A percentile compares a stretch with the other conserved stretches of the same genome.
Evolutionary conservation across 2,329 filamentous ascomycete species (phyloP).

Genomic region (Paecilomyces sp.): DNA sequence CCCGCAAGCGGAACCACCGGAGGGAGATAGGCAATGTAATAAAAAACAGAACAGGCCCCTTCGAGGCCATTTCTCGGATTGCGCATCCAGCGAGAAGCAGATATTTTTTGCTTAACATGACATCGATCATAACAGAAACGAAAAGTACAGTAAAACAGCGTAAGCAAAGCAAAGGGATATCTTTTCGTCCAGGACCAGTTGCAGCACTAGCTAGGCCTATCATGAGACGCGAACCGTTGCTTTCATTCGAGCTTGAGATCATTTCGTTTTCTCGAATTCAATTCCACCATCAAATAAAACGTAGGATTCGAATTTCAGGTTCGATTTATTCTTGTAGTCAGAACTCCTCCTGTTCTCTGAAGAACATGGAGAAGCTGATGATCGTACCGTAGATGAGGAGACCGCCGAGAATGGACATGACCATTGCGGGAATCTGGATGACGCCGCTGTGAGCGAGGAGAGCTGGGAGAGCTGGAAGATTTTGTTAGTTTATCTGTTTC

Average conservation of each 20-base stretch:
- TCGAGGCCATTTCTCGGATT: not conserved
- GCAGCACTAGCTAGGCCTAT: not conserved
- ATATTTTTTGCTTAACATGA: not conserved
- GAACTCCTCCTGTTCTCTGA: conserved; percentile 96
- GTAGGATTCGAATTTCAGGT: not conserved
- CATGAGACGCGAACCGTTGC: not conserved
- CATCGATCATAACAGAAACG: not conserved
- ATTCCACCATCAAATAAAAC: not conserved
- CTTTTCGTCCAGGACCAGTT: not conserved
- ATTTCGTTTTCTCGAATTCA: not conserved
- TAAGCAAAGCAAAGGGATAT: not conserved
- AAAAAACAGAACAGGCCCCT: not conserved
- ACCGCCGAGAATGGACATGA: conserved; percentile 91
- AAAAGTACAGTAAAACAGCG: not conserved
- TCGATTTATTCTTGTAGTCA: conserved; percentile 30
- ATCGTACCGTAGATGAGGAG: conserved; percentile 96
- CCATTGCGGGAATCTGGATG: conserved; percentile 77
- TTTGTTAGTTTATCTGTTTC: conserved; percentile 3
- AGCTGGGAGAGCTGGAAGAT: conserved; percentile 65
- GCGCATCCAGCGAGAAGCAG: not conserved
- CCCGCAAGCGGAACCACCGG: not conserved
- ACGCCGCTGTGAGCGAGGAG: conserved; percentile 80
- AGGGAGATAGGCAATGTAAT: not conserved
- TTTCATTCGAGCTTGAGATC: not conserved
- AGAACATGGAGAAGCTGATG: conserved; percentile 97